Conservation (phyloP, 2,329 filamentous ascomycete genomes). For the Pseudogymnoascus sp. region DNA sequence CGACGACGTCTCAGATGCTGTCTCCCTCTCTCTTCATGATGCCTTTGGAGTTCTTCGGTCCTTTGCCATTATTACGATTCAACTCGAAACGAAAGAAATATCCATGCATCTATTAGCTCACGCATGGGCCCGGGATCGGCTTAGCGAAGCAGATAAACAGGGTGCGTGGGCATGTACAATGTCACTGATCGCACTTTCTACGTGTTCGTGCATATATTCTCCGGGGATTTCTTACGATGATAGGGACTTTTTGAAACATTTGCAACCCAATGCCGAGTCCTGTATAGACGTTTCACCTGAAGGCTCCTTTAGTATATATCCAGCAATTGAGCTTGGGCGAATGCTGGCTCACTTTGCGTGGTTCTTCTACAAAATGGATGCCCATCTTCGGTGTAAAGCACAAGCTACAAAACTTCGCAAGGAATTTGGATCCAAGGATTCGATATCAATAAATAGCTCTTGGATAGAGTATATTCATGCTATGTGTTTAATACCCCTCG, state of each 20-base stretch:
- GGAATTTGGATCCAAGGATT: neutral
- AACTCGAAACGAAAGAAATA: conserved; percentile 7
- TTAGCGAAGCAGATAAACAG: neutral
- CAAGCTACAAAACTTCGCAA: neutral
- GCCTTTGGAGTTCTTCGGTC: conserved; percentile 8
- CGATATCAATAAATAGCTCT: neutral
- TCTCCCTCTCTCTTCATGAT: neutral
- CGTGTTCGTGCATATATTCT: neutral
- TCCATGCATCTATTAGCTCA: conserved; percentile 19
- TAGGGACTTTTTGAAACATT: neutral
- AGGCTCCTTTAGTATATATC: neutral
- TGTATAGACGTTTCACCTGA: neutral
- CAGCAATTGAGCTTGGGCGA: neutral
- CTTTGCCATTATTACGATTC: conserved; percentile 12
- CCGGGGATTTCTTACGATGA: neutral
- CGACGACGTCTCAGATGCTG: neutral
- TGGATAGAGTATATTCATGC: neutral
- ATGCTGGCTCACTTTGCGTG: neutral
- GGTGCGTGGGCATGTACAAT: neutral
- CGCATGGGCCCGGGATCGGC: conserved; percentile 17
- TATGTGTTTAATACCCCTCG: neutral
- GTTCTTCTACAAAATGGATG: neutral
- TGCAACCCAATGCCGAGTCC: neutral
- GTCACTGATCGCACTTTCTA: neutral
- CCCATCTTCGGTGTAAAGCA: neutral